Percentiles rank a stretch among this genome's conserved stretches.
These are phyloP conservation scores for Ceratocystis alfenasii DNA, from an alignment of 2,329 filamentous ascomycete genomes.

Conservation along the genomic window DNA sequence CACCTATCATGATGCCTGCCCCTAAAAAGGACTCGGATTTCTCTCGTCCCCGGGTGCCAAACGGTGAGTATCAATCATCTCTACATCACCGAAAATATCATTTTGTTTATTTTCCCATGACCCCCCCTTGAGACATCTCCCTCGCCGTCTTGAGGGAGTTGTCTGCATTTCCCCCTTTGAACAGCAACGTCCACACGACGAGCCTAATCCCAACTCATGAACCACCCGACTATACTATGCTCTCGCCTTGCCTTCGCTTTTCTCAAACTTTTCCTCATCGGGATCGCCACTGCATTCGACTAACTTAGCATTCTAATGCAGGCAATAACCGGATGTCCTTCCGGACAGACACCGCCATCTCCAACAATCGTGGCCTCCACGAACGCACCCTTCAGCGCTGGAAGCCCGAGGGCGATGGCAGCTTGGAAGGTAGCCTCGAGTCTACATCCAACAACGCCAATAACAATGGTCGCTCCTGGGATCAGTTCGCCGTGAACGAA, in stretches of 20 bases:
- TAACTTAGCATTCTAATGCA: constrained; percentile 29
- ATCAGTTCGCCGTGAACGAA: constrained; percentile 89
- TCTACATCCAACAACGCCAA: constrained; percentile 30
- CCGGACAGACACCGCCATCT: constrained; percentile 81
- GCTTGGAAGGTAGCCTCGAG: constrained; percentile 62
- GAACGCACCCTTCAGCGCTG: constrained; percentile 73
- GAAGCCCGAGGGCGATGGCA: constrained; percentile 52
- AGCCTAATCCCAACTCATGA: not conserved
- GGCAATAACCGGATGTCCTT: constrained; percentile 54
- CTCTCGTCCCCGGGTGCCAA: constrained; percentile 28
- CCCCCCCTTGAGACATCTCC: not conserved
- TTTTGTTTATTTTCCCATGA: not conserved
- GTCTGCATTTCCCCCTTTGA: not conserved
- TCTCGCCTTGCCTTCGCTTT: not conserved
- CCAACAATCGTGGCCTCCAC: constrained; percentile 53
- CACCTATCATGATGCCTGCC: constrained; percentile 29
- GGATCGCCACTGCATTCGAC: constrained; percentile 8
- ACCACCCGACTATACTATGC: not conserved
- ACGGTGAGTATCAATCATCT: constrained; percentile 28
- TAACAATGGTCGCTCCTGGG: constrained; percentile 46
- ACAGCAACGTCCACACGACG: not conserved
- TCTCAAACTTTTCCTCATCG: too few relatives aligned
- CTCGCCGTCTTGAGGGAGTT: not conserved
- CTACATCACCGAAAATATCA: constrained; percentile 16
- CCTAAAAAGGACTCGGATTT: constrained; percentile 32